These are phyloP conservation scores for Pythium inflatum DNA, from an alignment of 352 stramenopile species.

Conservation along the genomic window DNA sequence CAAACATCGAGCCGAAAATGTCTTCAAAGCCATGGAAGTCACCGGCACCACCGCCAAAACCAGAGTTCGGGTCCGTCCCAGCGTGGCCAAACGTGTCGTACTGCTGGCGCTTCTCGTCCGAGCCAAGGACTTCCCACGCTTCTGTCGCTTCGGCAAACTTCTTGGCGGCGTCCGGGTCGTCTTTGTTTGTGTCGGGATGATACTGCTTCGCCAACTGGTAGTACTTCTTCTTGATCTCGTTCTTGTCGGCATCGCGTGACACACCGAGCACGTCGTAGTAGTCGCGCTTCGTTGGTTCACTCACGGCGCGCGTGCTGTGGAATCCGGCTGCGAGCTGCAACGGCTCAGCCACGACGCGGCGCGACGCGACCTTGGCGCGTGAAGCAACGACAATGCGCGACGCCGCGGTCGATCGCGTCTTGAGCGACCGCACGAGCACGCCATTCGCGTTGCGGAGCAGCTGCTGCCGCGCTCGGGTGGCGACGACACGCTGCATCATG, in stretches of 20 bases:
- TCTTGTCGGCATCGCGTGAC: constrained; percentile 87
- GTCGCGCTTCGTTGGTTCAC: constrained; percentile 85
- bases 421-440: constrained; percentile 26
- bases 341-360: not conserved
- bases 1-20: constrained; percentile 87
- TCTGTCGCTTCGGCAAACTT: constrained; percentile 95
- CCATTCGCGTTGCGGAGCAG: constrained; percentile 29
- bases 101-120: constrained; percentile 93
- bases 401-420: constrained; percentile 14
- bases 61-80: constrained; percentile 91
- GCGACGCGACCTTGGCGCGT: constrained; percentile 2
- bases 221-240: constrained; percentile 98
- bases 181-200: constrained; percentile 98
- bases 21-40: constrained; percentile 89
- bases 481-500: constrained; percentile 25
- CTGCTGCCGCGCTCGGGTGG: constrained; percentile 20
- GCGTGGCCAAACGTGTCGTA: constrained; percentile 96
- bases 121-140: constrained; percentile 93
- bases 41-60: constrained; percentile 52
- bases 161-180: constrained; percentile 85
- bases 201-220: constrained; percentile 97
- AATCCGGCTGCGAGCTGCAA: constrained; percentile 42
- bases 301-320: constrained; percentile 64
- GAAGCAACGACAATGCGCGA: not conserved
- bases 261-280: constrained; percentile 97